Evolutionary conservation across 495 filamentous ascomycete genomes (phyloP).

Genomic region (Penicillium desertorum): DNA sequence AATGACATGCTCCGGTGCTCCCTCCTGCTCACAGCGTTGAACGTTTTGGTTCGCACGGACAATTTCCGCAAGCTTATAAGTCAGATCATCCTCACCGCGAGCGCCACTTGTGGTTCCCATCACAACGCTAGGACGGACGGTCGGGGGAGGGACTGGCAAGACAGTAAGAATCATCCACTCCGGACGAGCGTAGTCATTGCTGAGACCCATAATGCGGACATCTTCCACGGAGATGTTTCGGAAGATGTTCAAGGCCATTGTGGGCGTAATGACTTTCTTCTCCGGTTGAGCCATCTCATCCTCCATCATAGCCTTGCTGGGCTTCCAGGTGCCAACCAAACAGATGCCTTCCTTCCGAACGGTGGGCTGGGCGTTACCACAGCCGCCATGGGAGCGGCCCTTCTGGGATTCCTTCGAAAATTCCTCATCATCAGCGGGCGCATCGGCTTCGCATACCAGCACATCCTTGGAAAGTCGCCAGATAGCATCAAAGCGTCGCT

Average conservation of each 20-base stretch:
- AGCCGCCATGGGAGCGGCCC: constrained; percentile 75
- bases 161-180: constrained; percentile 99
- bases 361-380: constrained; percentile 84
- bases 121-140: constrained; percentile 92
- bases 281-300: constrained; percentile 70
- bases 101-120: constrained; percentile 81
- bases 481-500: constrained; percentile 85
- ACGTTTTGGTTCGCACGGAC: constrained; percentile 97
- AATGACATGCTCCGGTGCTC: constrained; percentile 83
- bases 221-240: constrained; percentile 76
- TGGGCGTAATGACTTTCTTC: constrained; percentile 80
- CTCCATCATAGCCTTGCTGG: constrained; percentile 62
- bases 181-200: constrained; percentile 87
- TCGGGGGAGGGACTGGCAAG: constrained; percentile 90
- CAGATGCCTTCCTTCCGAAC: constrained; percentile 83
- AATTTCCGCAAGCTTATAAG: constrained; percentile 97
- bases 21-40: constrained; percentile 79
- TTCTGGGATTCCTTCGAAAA: constrained; percentile 50
- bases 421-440: constrained; percentile 61
- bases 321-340: constrained; percentile 79
- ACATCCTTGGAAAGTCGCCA: constrained; percentile 88
- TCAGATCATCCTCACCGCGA: constrained; percentile 96
- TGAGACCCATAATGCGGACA: constrained; percentile 82
- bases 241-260: constrained; percentile 81
- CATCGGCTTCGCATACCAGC: constrained; percentile 74